A percentile compares a stretch with the other conserved stretches of the same genome.
phyloP scores from a whole-genome alignment of 192 early-diverging fungal genomes.

The Coemansia furcata region DNA sequence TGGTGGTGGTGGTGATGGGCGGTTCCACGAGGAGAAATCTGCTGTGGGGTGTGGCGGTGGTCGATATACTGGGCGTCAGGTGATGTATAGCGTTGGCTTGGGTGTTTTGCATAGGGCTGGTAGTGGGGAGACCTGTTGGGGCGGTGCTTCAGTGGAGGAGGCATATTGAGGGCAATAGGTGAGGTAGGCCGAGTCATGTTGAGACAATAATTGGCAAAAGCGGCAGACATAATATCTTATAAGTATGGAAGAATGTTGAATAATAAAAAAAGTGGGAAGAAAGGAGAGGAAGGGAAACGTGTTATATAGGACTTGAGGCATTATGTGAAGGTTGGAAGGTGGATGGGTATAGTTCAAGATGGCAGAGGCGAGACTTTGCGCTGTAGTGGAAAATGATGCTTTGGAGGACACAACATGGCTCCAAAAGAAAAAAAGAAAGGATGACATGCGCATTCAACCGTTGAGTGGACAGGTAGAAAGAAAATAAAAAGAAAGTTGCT shows the following conservation, averaged over 20 bases:
- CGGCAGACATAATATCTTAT: background rate
- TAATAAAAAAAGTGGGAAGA: background rate
- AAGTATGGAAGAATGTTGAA: background rate
- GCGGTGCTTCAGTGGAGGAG: background rate
- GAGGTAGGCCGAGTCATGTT: background rate
- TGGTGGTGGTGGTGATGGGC: background rate
- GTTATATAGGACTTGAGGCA: background rate
- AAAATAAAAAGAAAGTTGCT: background rate
- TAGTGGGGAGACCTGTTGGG: background rate
- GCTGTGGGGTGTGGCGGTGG: background rate
- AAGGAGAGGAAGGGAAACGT: background rate
- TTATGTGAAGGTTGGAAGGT: background rate
- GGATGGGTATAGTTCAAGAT: conserved; percentile 3
- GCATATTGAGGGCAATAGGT: background rate
- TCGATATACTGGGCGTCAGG: background rate
- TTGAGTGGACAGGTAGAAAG: background rate
- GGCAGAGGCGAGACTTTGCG: conserved; percentile 1
- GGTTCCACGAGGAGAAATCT: background rate
- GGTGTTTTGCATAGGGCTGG: background rate
- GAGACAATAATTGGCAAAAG: background rate
- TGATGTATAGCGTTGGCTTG: background rate
- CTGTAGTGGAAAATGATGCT: background rate
- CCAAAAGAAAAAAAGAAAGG: background rate
- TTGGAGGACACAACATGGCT: too few species aligned
- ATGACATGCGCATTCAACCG: background rate